phyloP scores from a whole-genome alignment of 164 flowering plant genomes.

The Vitis rupestris region DNA sequence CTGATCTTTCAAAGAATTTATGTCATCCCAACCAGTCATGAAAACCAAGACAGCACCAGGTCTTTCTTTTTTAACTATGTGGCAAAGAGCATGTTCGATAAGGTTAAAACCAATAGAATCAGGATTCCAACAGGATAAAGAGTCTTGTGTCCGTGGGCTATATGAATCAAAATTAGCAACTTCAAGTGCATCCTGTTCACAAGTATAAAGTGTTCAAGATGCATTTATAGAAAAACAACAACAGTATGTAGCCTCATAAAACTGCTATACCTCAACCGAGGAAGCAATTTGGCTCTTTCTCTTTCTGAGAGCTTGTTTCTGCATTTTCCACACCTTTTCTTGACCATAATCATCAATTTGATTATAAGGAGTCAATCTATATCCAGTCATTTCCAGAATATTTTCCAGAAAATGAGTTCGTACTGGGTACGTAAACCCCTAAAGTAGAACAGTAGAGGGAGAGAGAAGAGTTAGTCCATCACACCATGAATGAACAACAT shows the following conservation, averaged over 20 bases:
- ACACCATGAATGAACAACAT: no score
- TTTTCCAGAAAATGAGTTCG: slow-evolving; percentile 80
- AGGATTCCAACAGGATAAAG: slow-evolving; percentile 94
- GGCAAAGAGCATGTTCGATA: slow-evolving; percentile 73
- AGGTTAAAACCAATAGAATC: slow-evolving; percentile 92
- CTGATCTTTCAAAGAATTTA: slow-evolving; percentile 84
- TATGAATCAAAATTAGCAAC: slow-evolving; percentile 64
- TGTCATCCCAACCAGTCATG: slow-evolving; percentile 99
- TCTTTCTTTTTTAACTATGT: slow-evolving; percentile 70
- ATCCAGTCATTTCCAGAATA: slow-evolving; percentile 80
- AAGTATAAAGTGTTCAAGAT: slow-evolving; percentile 1
- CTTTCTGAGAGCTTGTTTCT: slow-evolving; percentile 73
- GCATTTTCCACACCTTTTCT: slow-evolving; percentile 88
- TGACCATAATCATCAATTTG: slow-evolving; percentile 98
- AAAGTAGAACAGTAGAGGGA: slow-evolving; percentile 3
- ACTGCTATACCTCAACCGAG: slow-evolving; percentile 72
- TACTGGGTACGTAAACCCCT: slow-evolving; percentile 97
- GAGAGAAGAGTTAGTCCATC: not conserved
- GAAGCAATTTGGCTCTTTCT: slow-evolving; percentile 89
- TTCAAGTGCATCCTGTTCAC: slow-evolving; percentile 70
- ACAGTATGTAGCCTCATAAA: not conserved
- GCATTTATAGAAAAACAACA: not conserved
- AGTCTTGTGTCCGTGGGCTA: slow-evolving; percentile 58
- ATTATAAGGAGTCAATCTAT: slow-evolving; percentile 70
- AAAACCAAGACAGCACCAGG: slow-evolving; percentile 96